Conservation (phyloP, 2,329 filamentous ascomycete species). For the Botrytis tulipae region DNA sequence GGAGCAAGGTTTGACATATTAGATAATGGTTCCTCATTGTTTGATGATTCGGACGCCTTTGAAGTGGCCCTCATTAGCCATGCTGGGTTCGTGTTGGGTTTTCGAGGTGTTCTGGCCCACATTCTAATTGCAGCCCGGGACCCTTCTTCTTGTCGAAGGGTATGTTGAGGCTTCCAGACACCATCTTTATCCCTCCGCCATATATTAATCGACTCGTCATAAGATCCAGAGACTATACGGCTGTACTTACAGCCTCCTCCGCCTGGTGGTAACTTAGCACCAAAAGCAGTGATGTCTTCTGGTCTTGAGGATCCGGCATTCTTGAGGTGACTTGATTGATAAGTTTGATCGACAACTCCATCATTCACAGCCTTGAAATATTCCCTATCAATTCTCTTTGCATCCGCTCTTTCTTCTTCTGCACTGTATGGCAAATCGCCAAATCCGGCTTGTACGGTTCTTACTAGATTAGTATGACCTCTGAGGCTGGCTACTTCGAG, state of each 20-base stretch:
- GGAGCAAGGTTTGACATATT: constrained; percentile 33
- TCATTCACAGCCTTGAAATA: constrained; percentile 63
- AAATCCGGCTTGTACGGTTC: constrained; percentile 93
- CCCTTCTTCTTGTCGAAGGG: constrained; percentile 72
- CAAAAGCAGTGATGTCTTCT: constrained; percentile 73
- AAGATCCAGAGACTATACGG: constrained; percentile 95
- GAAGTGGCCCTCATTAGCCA: background rate
- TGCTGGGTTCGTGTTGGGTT: constrained; percentile 11
- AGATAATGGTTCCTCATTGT: background rate
- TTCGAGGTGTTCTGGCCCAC: background rate
- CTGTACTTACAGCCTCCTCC: constrained; percentile 86
- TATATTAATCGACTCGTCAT: constrained; percentile 92
- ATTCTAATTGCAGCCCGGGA: constrained; percentile 47
- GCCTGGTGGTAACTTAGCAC: constrained; percentile 84
- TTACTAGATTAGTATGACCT: constrained; percentile 80
- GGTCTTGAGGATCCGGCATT: constrained; percentile 69
- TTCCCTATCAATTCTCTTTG: constrained; percentile 67
- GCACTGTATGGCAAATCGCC: constrained; percentile 81
- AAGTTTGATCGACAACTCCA: constrained; percentile 40
- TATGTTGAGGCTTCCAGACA: constrained; percentile 76
- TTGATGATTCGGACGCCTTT: background rate
- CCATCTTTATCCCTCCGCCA: constrained; percentile 87
- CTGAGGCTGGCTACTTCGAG: constrained; percentile 86
- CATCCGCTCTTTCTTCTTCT: constrained; percentile 70
- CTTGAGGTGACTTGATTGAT: constrained; percentile 41